Evolutionary conservation across 805 yeast species (phyloP), one percentile per base, ranked within the genome.

Genomic region (Myxozyma vanderwaltii): DNA sequence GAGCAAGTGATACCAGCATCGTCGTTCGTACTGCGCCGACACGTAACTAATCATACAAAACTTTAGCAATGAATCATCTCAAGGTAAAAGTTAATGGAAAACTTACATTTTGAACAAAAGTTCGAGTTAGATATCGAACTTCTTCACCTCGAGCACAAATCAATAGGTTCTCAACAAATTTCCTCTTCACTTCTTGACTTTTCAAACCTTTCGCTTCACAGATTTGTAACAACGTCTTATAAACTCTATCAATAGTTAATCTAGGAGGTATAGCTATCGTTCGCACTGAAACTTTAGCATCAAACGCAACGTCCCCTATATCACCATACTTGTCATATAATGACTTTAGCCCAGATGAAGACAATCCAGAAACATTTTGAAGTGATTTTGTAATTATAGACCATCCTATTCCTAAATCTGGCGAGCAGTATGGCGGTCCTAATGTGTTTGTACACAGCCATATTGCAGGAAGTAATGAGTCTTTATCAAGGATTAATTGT

Each of bases 231-330:
- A 67, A 41, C 2, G 65, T 60, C 7, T 51, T 48, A 39, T 63
- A 67, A 1, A 66, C 68, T 12, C 51, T 58, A 6, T 15, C 38
- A 21, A 65, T 51, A 24, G 64, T 57, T 39, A 67, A 45, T 7
- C 56, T 58, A n/a, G 61, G 54, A n/a, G 63, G 68, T 19, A 54
- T 43, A 2, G 51, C 52, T 17, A 67, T 29, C 8, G 70, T 67
- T 6, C 65, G 51, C 7, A 65, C 62, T 4, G 63, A 53, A 15
- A 58, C 57, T 40, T 66, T 62, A 6, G 68, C 66, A 15, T 67
- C 67, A 36, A 58, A 67, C n/a, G 69, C 70, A 21, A 64, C 70
- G 41, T 67, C 70, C 10, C 70, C 70, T 17, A 59, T 46, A 51
- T 67, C 70, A 8, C 70, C 70, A 38, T 58, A 48, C 39, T 51